phyloP scores from a whole-genome alignment of 176 grass and related monocot species.

The Oryza coarctata region DNA sequence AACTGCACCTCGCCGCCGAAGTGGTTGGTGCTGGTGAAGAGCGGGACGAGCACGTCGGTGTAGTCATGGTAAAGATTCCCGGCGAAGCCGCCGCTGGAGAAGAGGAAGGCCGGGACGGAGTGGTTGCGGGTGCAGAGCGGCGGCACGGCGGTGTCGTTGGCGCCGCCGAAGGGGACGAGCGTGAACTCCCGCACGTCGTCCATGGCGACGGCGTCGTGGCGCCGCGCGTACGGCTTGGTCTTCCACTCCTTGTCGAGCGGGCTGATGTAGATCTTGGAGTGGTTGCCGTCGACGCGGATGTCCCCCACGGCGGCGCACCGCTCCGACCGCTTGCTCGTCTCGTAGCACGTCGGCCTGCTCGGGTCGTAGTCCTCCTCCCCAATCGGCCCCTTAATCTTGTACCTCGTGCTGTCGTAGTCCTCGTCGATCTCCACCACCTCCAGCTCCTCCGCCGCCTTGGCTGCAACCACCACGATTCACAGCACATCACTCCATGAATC shows the following conservation, averaged over 20 bases:
- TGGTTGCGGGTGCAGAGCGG: slow-evolving; percentile 69
- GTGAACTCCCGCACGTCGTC: slow-evolving; percentile 70
- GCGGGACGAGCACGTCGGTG: slow-evolving; percentile 79
- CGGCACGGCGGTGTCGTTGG: slow-evolving; percentile 26
- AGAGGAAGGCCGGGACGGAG: slow-evolving; percentile 71
- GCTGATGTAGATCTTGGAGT: slow-evolving; percentile 60
- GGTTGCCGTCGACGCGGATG: slow-evolving; percentile 61
- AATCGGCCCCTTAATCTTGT: slow-evolving; percentile 33
- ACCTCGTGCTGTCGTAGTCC: slow-evolving; percentile 51
- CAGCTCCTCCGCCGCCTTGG: slow-evolving; percentile 32
- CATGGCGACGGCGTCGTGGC: slow-evolving; percentile 67
- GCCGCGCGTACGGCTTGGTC: slow-evolving; percentile 76
- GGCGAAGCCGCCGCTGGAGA: slow-evolving; percentile 82
- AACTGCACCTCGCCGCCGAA: slow-evolving; percentile 74
- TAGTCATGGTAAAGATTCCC: slow-evolving; percentile 93
- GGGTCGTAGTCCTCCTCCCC: slow-evolving; percentile 56
- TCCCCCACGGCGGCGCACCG: slow-evolving; percentile 62
- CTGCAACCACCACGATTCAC: neutral
- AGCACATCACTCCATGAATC: neutral
- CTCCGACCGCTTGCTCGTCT: slow-evolving; percentile 47
- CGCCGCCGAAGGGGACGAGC: slow-evolving; percentile 47
- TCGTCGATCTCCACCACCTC: slow-evolving; percentile 54
- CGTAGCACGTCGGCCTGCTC: slow-evolving; percentile 42
- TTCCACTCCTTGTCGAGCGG: slow-evolving; percentile 51
- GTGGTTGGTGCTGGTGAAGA: slow-evolving; percentile 65